These are phyloP conservation scores for Agrostemma githago DNA, from an alignment of 148 eudicot genomes.

Conservation along the genomic window DNA sequence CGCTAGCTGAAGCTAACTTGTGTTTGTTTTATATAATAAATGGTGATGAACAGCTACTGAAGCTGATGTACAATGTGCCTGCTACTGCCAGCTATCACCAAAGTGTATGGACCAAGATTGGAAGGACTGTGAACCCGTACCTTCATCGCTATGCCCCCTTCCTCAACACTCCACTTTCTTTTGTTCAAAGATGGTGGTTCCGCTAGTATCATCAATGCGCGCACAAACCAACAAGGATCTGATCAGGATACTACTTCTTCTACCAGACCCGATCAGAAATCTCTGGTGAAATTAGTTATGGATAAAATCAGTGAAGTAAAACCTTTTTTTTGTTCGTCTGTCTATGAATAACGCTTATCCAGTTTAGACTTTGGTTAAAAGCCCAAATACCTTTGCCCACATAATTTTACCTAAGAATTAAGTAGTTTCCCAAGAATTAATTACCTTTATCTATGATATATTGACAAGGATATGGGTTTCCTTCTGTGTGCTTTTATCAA, in stretches of 20 bases:
- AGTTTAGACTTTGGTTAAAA: neutral
- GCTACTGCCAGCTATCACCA: constrained; percentile 79
- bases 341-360: neutral
- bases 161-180: constrained; percentile 59
- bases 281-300: neutral
- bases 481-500: neutral
- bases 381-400: neutral
- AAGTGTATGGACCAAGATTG: constrained; percentile 80
- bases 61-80: constrained; percentile 98
- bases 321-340: neutral
- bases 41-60: constrained; percentile 59
- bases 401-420: no score
- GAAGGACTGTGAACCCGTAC: constrained; percentile 52
- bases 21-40: neutral
- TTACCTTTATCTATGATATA: neutral
- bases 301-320: neutral
- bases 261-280: neutral
- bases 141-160: constrained; percentile 83
- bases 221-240: neutral
- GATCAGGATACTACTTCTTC: neutral
- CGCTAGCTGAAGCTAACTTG: constrained; percentile 10
- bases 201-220: constrained; percentile 30
- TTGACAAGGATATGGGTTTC: neutral
- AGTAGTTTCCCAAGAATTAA: neutral
- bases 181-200: constrained; percentile 86